Evolutionary conservation across 2,329 filamentous ascomycete species (phyloP).

Genomic region (Zymoseptoria brevis): DNA sequence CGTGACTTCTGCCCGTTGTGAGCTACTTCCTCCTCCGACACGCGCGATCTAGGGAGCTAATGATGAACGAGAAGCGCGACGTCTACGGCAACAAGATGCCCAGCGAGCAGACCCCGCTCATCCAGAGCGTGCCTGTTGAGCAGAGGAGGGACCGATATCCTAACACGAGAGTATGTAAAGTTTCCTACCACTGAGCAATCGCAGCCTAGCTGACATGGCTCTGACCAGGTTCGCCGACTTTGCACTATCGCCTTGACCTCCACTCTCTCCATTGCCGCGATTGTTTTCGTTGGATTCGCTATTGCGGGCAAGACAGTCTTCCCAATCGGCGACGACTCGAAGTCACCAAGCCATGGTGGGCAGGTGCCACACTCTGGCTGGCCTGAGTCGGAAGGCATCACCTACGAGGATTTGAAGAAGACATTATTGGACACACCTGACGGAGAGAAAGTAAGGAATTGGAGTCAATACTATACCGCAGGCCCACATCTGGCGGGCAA

Average conservation of each 20-base stretch:
- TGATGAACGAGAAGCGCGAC: conserved; percentile 14
- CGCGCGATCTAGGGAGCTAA: conserved; percentile 4
- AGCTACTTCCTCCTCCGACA: neutral
- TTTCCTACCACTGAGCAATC: neutral
- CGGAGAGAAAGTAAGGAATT: conserved; percentile 42
- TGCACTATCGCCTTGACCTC: conserved; percentile 50
- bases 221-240: conserved; percentile 49
- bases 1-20: neutral
- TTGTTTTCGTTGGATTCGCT: conserved; percentile 33
- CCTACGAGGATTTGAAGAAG: conserved; percentile 47
- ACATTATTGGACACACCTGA: conserved; percentile 49
- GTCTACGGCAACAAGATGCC: conserved; percentile 29
- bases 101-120: conserved; percentile 58
- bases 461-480: conserved; percentile 45
- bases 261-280: conserved; percentile 28
- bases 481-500: conserved; percentile 46
- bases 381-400: conserved; percentile 40
- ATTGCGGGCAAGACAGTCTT: conserved; percentile 28
- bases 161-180: conserved; percentile 20
- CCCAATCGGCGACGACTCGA: conserved; percentile 28
- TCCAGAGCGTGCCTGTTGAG: conserved; percentile 54
- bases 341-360: conserved; percentile 10
- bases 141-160: conserved; percentile 48
- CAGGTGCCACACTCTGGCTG: conserved; percentile 31
- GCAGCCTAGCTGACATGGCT: neutral